These are phyloP conservation scores for Neopestalotiopsis clavispora DNA, from an alignment of 2,329 filamentous ascomycete species.

Conservation along the genomic window DNA sequence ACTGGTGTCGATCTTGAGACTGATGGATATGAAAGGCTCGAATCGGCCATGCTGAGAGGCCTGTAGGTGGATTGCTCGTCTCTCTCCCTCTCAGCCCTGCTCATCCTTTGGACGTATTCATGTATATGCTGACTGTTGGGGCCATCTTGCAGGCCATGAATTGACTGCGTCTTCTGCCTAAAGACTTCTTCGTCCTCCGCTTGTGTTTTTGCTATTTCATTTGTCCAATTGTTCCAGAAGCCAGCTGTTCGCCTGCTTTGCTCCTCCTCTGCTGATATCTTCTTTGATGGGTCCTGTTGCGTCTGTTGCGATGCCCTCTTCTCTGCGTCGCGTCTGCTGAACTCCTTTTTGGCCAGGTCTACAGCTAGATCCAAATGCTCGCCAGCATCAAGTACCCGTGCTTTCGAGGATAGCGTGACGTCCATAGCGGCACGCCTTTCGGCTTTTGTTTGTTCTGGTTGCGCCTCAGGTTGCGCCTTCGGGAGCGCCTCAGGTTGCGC, in stretches of 20 bases:
- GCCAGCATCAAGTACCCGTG: slow-evolving; percentile 69
- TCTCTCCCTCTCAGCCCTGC: slow-evolving; percentile 21
- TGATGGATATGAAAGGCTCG: slow-evolving; percentile 60
- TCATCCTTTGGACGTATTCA: slow-evolving; percentile 27
- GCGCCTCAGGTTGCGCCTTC: not conserved
- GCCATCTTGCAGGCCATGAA: slow-evolving; percentile 50
- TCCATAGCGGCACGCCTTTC: slow-evolving; percentile 59
- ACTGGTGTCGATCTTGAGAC: slow-evolving; percentile 57
- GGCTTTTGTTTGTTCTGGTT: slow-evolving; percentile 36
- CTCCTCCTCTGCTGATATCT: slow-evolving; percentile 59
- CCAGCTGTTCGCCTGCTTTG: slow-evolving; percentile 54
- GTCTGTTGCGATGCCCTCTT: slow-evolving; percentile 56
- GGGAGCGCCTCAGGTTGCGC: too few species aligned
- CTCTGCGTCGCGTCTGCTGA: slow-evolving; percentile 68
- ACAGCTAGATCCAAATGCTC: slow-evolving; percentile 79
- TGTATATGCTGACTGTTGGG: slow-evolving; percentile 28
- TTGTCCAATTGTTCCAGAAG: slow-evolving; percentile 48
- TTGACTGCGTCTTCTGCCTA: slow-evolving; percentile 57
- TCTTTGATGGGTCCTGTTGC: slow-evolving; percentile 47
- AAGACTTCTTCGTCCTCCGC: slow-evolving; percentile 49
- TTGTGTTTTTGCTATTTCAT: slow-evolving; percentile 35
- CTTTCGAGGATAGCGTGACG: slow-evolving; percentile 58
- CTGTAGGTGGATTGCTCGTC: slow-evolving; percentile 22
- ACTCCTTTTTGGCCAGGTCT: slow-evolving; percentile 74
- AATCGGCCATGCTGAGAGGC: slow-evolving; percentile 24